These are phyloP conservation scores for Coemansia sp. DNA, from an alignment of 192 early-diverging fungal genomes.

Conservation along the genomic window DNA sequence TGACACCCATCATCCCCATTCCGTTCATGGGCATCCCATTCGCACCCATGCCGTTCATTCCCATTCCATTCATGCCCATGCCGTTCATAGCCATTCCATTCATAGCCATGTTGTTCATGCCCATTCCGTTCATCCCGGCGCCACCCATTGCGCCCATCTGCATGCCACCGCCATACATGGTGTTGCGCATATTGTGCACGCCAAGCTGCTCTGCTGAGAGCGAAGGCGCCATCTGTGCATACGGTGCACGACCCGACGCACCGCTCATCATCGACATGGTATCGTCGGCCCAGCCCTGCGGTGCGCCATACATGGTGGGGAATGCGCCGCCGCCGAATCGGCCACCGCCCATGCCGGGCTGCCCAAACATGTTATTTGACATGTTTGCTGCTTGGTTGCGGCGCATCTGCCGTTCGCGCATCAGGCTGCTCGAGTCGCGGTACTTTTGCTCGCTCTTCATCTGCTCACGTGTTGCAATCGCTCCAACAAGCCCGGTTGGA, in stretches of 20 bases:
- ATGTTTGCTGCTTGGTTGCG: constrained; percentile 55
- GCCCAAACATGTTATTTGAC: constrained; percentile 25
- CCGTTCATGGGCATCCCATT: constrained; percentile 16
- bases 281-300: constrained; percentile 47
- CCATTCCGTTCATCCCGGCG: background rate
- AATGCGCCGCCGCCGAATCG: constrained; percentile 26
- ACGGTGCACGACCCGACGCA: constrained; percentile 46
- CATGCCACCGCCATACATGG: constrained; percentile 35
- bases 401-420: constrained; percentile 57
- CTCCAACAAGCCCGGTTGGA: constrained; percentile 54
- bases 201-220: constrained; percentile 47
- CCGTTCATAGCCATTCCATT: constrained; percentile 26
- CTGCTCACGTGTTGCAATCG: constrained; percentile 58
- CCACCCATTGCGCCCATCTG: constrained; percentile 17
- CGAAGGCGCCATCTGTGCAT: constrained; percentile 46
- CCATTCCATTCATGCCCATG: constrained; percentile 10
- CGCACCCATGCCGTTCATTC: constrained; percentile 9
- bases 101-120: constrained; percentile 8
- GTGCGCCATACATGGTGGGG: constrained; percentile 49
- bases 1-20: constrained; percentile 13
- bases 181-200: constrained; percentile 37
- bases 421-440: constrained; percentile 55
- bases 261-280: constrained; percentile 57
- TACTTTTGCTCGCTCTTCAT: constrained; percentile 59
- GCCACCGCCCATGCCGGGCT: constrained; percentile 13